Evolutionary conservation across 371 early-diverging fungal species (phyloP), one percentile per base, ranked within the genome.

Genomic region (Zopfochytrium polystomum): DNA sequence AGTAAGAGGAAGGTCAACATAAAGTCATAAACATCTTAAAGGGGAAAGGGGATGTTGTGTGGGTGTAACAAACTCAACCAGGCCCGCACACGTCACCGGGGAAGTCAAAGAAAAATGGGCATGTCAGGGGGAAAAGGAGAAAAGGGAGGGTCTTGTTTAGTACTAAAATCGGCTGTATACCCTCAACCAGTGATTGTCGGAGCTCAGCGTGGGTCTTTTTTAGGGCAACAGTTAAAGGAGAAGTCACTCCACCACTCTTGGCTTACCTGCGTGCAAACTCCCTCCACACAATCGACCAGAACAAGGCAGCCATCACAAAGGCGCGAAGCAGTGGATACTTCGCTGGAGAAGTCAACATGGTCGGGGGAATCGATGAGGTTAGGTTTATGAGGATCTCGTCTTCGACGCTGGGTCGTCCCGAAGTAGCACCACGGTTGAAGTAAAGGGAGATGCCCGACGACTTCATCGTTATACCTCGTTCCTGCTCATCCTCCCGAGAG

Each of bases 311-410:
- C 98, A 67, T 99, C 99, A 44, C 95, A 93, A 1, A 99, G 74
- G 44, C 96, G 80, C 1, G 98, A 93, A 1, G 99, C 97, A 15
- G 95, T 91, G 4, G 93, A 91, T 15, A 99, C 97, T 66, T 99
- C 94, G 29, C 91, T 87, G 1, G 96, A 90, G 73, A 99, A 99
- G 75, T 99, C 99, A 34, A 99, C 93, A 69, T 99, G 99, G 7
- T 99, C 99, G 6, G 99, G 99, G 5, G 98, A 97, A 75, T 99
- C 99, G 58, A 99, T 97, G 52, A 99, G 73, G n/a, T n/a, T n/a
- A n/a, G n/a, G 72, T 97, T 95, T 73, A 98, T 85, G 46, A 96
- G 69, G 67, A 90, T 96, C 65, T 95, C 94, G 31, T 72, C 59
- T 6, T 15, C 59, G 27, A 0, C 48, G 23, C 18, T 0, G 3